phyloP scores from a whole-genome alignment of 352 stramenopile species.

The Phytophthora meadii region DNA sequence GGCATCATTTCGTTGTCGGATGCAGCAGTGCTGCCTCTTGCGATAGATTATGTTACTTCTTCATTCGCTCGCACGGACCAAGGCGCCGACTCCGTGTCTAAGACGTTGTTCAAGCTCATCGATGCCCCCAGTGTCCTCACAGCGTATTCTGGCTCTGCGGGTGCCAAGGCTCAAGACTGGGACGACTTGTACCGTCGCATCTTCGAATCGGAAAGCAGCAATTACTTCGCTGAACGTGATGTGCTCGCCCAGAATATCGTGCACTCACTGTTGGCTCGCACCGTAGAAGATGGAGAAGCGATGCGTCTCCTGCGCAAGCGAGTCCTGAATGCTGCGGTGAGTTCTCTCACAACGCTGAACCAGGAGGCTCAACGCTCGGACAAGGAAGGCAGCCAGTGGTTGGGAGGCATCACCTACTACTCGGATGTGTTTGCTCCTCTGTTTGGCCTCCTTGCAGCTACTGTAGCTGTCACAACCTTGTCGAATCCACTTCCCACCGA shows the following conservation, averaged over 20 bases:
- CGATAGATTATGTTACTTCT: constrained; percentile 53
- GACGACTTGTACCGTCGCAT: constrained; percentile 72
- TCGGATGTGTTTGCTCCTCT: constrained; percentile 65
- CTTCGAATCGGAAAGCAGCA: constrained; percentile 83
- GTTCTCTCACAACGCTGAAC: constrained; percentile 39
- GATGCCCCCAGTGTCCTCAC: constrained; percentile 50
- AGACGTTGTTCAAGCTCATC: constrained; percentile 46
- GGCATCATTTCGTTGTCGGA: constrained; percentile 43
- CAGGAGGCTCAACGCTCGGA: constrained; percentile 29
- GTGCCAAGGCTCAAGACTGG: constrained; percentile 54
- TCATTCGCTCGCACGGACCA: constrained; percentile 42
- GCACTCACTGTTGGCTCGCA: constrained; percentile 45
- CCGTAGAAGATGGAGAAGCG: constrained; percentile 19
- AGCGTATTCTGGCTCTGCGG: constrained; percentile 47
- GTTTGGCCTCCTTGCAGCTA: constrained; percentile 51
- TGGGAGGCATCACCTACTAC: constrained; percentile 76
- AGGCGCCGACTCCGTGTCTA: constrained; percentile 34
- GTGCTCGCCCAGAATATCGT: constrained; percentile 67
- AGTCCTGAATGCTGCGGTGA: constrained; percentile 36
- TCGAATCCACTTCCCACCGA: constrained; percentile 17
- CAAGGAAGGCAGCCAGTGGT: constrained; percentile 43
- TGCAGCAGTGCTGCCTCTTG: constrained; percentile 60
- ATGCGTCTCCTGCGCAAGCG: constrained; percentile 32
- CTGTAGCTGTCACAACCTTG: constrained; percentile 44
- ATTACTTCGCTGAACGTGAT: constrained; percentile 77